Evolutionary conservation across 257 asterid species (phyloP), one percentile per base, ranked within the genome.

Genomic region (Solanum chmielewskii): DNA sequence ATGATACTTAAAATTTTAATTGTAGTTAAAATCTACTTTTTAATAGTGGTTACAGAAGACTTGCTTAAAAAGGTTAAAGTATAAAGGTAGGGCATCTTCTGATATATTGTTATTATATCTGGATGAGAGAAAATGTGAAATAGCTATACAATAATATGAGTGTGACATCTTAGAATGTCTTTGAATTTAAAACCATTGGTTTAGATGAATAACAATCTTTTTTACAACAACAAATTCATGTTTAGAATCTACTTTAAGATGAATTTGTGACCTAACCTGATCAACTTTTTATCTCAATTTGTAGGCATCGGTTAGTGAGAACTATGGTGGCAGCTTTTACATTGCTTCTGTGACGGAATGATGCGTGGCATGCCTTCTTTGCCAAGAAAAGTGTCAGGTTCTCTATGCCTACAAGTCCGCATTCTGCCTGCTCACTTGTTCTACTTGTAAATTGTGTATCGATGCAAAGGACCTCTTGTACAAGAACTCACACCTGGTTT

Each of bases 271-370:
- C 27, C 52, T 86, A 59, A 33, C 77, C 75, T 56, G 49, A 77
- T 60, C 20, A 77, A 75, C 39, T 42, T 31, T 74, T 84, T 88
- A 13, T 23, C 71, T 69, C 35, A n/a, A 45, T 21, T 85, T 82
- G 62, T 91, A 96, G 99, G 95, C 94, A 87, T 91, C 91, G 20
- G 92, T 96, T 90, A 89, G 92, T 78, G 98, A 95, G 87, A 87
- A 69, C 83, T 96, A 95, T 81, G 99, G 99, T 75, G 99, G 99
- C 83, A 91, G 90, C 86, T 96, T 95, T 41, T 83, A 86, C 60
- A 88, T 95, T 83, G 90, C 89, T 69, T 85, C 88, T 44, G 59
- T 49, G 88, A 77, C 84, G 88, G 86, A 89, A 85, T 90, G 88
- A 69, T 82, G 83, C 59, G 45, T 91, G 75, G 78, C 49, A 62